Conservation (phyloP, 129 eudicot species). For the Sambucus nigra region DNA sequence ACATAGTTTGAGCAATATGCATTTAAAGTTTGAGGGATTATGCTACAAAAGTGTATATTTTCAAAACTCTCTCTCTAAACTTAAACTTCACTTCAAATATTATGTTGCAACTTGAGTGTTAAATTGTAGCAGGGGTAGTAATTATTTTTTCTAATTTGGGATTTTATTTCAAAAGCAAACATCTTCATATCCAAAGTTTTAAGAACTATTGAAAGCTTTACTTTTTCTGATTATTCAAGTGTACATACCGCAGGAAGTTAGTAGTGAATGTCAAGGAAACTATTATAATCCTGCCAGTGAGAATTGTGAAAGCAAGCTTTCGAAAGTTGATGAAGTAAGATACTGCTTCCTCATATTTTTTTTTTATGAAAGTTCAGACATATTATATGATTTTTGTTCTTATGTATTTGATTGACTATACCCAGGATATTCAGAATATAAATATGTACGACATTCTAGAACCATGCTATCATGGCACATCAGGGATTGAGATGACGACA, state of each 20-base stretch:
- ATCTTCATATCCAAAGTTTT: neutral
- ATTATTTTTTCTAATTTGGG: no score
- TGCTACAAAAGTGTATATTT: no score
- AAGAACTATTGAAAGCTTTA: no score
- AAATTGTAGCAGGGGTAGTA: no score
- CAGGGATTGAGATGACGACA: neutral
- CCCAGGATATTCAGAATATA: conserved; percentile 47
- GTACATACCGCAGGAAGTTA: conserved; percentile 44
- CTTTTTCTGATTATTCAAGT: conserved; percentile 4
- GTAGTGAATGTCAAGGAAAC: conserved; percentile 55
- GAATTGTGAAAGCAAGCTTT: conserved; percentile 51
- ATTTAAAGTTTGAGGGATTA: no score
- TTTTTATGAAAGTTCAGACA: neutral
- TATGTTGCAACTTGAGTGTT: no score
- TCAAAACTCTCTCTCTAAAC: no score
- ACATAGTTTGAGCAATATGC: no score
- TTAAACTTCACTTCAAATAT: no score
- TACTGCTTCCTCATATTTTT: neutral
- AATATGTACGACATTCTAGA: conserved; percentile 88
- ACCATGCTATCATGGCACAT: conserved; percentile 72
- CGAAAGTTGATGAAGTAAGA: conserved; percentile 57
- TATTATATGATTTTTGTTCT: neutral
- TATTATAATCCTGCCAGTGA: conserved; percentile 40
- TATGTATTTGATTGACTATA: neutral
- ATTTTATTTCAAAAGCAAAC: neutral